Conservation (phyloP, 352 stramenopile species). For the Pythium guiyangense region DNA sequence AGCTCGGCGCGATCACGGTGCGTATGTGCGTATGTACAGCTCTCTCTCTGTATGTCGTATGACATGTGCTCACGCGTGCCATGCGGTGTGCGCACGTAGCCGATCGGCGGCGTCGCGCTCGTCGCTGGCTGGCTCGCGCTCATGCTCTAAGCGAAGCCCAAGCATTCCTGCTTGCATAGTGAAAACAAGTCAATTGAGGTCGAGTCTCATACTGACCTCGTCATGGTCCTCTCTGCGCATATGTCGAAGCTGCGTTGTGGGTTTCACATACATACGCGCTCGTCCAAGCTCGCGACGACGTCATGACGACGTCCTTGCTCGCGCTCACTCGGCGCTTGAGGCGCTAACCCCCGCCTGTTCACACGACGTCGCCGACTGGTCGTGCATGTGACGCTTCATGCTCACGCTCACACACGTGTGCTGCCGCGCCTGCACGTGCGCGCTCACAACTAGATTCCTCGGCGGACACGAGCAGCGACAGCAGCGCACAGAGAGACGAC, state of each 20-base stretch:
- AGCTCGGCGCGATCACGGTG: constrained; percentile 76
- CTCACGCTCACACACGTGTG: not conserved
- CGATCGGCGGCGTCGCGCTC: constrained; percentile 59
- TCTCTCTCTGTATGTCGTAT: not conserved
- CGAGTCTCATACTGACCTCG: too few relatives aligned
- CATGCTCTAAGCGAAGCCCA: constrained; percentile 30
- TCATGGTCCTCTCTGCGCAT: too few relatives aligned
- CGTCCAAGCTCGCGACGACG: too few relatives aligned
- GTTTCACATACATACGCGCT: too few relatives aligned
- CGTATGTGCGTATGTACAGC: constrained; percentile 2
- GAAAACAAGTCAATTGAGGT: not conserved
- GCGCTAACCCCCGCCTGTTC: not conserved
- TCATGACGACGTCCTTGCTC: too few relatives aligned
- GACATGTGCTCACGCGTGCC: not conserved
- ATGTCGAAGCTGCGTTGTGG: too few relatives aligned
- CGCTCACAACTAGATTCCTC: constrained; percentile 17
- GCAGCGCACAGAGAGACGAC: not conserved
- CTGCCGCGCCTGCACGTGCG: not conserved
- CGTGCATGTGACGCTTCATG: not conserved
- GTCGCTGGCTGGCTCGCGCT: constrained; percentile 71
- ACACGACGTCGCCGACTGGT: not conserved
- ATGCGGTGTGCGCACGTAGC: constrained; percentile 21
- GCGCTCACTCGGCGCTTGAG: too few relatives aligned
- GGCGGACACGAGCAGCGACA: not conserved
- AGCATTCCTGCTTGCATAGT: not conserved